phyloP scores from a whole-genome alignment of 192 early-diverging fungal genomes.

The Umbelopsis ramanniana region DNA sequence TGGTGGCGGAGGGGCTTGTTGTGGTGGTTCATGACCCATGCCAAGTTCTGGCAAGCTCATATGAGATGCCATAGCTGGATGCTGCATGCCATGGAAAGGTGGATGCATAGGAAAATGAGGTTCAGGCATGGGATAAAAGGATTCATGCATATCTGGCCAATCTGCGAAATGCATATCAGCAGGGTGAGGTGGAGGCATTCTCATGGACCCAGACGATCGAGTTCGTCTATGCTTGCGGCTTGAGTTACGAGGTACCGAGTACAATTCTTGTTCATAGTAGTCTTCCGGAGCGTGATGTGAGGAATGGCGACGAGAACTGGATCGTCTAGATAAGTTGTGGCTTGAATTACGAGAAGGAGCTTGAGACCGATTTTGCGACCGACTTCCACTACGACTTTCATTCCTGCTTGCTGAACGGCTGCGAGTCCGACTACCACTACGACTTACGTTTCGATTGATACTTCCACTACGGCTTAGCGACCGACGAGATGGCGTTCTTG shows the following conservation, averaged over 20 bases:
- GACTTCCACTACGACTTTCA: conserved; percentile 9
- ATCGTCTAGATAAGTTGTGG: background rate
- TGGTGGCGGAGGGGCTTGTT: background rate
- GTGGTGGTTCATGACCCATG: background rate
- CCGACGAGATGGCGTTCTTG: conserved; percentile 4
- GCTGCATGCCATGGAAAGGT: conserved; percentile 7
- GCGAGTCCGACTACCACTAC: conserved; percentile 5
- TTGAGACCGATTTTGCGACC: background rate
- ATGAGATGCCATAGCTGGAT: conserved; percentile 16
- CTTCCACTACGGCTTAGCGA: conserved; percentile 4
- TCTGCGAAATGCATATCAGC: background rate
- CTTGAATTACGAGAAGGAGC: background rate
- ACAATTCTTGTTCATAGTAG: conserved; percentile 1
- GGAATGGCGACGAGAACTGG: conserved; percentile 15
- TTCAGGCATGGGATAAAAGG: conserved; percentile 8
- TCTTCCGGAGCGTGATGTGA: conserved; percentile 7
- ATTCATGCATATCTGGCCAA: conserved; percentile 17
- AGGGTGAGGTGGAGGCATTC: background rate
- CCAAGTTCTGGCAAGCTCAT: conserved; percentile 8
- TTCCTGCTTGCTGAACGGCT: background rate
- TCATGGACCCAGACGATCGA: background rate
- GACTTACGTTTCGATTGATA: background rate
- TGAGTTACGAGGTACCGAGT: background rate
- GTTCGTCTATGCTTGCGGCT: background rate
- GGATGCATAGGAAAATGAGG: conserved; percentile 16